Evolutionary conservation across 106 monocot genomes (phyloP).

Genomic region (Acorus calamus): DNA sequence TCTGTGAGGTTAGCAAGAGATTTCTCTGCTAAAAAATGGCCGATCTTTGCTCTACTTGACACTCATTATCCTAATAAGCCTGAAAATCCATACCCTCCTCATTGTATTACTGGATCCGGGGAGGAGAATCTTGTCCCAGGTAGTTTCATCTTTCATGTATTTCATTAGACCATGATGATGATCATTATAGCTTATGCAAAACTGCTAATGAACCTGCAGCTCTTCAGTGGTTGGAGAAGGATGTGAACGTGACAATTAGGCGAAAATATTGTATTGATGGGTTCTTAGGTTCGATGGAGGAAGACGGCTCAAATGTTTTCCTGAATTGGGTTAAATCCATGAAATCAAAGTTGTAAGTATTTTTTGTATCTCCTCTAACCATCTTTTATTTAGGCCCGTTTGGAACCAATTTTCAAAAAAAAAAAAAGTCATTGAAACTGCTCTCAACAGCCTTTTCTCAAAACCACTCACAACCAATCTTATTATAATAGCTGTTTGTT

Average conservation of each 20-base stretch:
- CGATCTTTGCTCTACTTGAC: neutral
- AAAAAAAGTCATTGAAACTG: no score
- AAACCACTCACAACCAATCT: no score
- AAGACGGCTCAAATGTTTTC: neutral
- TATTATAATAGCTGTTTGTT: no score
- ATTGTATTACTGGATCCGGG: neutral
- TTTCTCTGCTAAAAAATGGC: neutral
- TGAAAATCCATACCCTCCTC: neutral
- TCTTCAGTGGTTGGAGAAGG: neutral
- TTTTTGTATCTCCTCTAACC: neutral
- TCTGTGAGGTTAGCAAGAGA: no score
- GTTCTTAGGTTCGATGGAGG: neutral
- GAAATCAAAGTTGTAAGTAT: neutral
- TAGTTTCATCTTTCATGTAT: neutral
- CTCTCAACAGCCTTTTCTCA: no score
- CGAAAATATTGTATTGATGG: neutral
- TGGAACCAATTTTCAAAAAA: no score
- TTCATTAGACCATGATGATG: neutral
- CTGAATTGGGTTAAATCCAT: neutral
- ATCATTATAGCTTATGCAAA: neutral
- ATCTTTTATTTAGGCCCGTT: no score
- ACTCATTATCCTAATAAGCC: neutral
- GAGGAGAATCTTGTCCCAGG: neutral
- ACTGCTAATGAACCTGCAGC: neutral
- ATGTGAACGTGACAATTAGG: neutral